Percentiles rank a stretch among this genome's conserved stretches.
Conservation (phyloP, 2,329 filamentous ascomycete genomes). For the Daldinia eschscholtzii region DNA sequence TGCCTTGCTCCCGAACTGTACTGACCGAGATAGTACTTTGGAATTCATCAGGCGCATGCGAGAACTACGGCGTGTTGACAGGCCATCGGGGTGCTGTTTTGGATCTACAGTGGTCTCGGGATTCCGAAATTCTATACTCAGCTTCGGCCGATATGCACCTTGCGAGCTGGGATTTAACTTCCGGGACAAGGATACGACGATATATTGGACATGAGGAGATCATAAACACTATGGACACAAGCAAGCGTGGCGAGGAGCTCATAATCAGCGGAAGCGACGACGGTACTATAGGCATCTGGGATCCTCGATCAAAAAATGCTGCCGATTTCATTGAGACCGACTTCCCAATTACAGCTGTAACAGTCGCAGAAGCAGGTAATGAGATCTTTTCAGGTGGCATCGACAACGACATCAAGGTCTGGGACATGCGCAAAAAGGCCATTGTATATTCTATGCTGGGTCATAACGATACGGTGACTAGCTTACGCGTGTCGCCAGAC, state of each 20-base stretch:
- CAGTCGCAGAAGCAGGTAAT: slow-evolving; percentile 92
- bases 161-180: slow-evolving; percentile 94
- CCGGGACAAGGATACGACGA: slow-evolving; percentile 89
- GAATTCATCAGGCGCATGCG: slow-evolving; percentile 91
- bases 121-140: slow-evolving; percentile 90
- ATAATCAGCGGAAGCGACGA: slow-evolving; percentile 94
- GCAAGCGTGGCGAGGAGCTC: slow-evolving; percentile 89
- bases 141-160: slow-evolving; percentile 94
- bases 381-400: slow-evolving; percentile 96
- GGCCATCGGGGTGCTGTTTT: slow-evolving; percentile 93
- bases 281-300: slow-evolving; percentile 94
- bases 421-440: slow-evolving; percentile 93
- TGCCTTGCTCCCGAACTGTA: neutral
- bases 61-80: slow-evolving; percentile 90
- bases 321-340: slow-evolving; percentile 90
- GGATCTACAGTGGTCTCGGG: slow-evolving; percentile 96
- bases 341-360: slow-evolving; percentile 91
- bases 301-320: slow-evolving; percentile 89
- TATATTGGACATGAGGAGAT: slow-evolving; percentile 95
- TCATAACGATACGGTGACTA: slow-evolving; percentile 92
- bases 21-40: slow-evolving; percentile 77
- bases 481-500: slow-evolving; percentile 91
- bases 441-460: slow-evolving; percentile 89
- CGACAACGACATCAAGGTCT: slow-evolving; percentile 97
- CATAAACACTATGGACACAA: slow-evolving; percentile 92